These are phyloP conservation scores for Cordyceps farinosa DNA, from an alignment of 2,329 filamentous ascomycete genomes.

Conservation along the genomic window DNA sequence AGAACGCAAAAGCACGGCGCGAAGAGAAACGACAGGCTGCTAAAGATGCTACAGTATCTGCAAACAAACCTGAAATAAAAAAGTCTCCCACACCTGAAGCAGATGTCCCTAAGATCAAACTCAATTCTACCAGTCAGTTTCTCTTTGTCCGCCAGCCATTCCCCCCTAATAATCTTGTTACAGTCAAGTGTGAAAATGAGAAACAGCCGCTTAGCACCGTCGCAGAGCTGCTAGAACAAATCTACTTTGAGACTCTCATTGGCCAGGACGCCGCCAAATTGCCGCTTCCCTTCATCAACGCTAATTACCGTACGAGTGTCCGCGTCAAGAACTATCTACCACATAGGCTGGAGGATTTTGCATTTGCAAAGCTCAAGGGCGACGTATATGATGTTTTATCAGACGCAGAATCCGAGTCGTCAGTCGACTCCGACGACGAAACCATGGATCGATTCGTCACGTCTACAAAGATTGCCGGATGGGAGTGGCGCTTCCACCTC, in stretches of 20 bases:
- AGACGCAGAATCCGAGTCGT: slow-evolving; percentile 35
- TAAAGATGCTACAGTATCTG: slow-evolving; percentile 22
- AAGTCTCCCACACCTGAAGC: background rate
- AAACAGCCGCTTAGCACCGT: slow-evolving; percentile 35
- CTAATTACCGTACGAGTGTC: slow-evolving; percentile 64
- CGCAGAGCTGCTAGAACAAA: slow-evolving; percentile 38
- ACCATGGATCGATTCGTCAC: slow-evolving; percentile 25
- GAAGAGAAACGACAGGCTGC: slow-evolving; percentile 18
- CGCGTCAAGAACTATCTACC: slow-evolving; percentile 84
- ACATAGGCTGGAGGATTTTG: slow-evolving; percentile 66
- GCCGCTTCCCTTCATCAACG: slow-evolving; percentile 69
- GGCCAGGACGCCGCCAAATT: slow-evolving; percentile 36
- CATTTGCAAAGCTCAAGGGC: slow-evolving; percentile 40
- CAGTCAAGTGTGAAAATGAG: slow-evolving; percentile 46
- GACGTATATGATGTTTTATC: slow-evolving; percentile 47
- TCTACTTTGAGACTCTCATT: slow-evolving; percentile 41
- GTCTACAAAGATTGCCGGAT: slow-evolving; percentile 36
- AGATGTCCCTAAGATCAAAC: background rate
- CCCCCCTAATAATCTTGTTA: slow-evolving; percentile 17
- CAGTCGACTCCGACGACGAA: slow-evolving; percentile 24
- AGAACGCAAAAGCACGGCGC: slow-evolving; percentile 27
- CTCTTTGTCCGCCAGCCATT: background rate
- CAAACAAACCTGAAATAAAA: slow-evolving; percentile 22
- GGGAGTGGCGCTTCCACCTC: slow-evolving; percentile 84
- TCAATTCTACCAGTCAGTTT: slow-evolving; percentile 10